phyloP scores from a whole-genome alignment of 352 stramenopile genomes.

The Globisporangium uncinulatum region DNA sequence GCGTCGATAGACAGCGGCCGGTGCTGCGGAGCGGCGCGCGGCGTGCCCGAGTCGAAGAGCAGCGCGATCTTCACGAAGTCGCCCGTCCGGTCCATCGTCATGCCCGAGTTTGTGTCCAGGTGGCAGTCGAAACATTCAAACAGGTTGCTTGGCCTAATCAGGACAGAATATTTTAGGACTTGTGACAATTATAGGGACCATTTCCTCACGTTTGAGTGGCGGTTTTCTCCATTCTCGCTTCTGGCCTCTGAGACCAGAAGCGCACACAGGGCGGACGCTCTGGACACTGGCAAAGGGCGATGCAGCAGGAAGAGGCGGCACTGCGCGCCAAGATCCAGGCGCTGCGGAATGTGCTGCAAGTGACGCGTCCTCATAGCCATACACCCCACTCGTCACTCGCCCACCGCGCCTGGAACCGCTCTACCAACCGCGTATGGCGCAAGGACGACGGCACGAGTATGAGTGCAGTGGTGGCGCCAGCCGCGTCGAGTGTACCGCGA shows the following conservation, averaged over 20 bases:
- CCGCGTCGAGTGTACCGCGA: neutral
- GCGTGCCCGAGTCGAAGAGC: constrained; percentile 68
- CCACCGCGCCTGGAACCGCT: constrained; percentile 45
- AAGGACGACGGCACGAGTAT: constrained; percentile 11
- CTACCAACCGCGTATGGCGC: constrained; percentile 56
- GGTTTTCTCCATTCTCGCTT: too few species aligned
- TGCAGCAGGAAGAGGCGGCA: constrained; percentile 42
- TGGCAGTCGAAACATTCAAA: too few species aligned
- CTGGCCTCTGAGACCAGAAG: neutral
- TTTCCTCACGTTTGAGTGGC: too few species aligned
- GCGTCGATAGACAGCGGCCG: constrained; percentile 67
- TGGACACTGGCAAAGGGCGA: too few species aligned
- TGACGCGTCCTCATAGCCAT: constrained; percentile 8
- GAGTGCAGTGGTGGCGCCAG: neutral
- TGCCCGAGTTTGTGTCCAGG: too few species aligned
- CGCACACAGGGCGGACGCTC: neutral
- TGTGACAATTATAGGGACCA: too few species aligned
- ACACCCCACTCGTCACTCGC: constrained; percentile 7
- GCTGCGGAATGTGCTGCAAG: constrained; percentile 72
- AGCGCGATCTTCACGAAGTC: constrained; percentile 83
- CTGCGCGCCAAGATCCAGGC: constrained; percentile 80
- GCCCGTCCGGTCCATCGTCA: constrained; percentile 61
- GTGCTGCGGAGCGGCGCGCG: constrained; percentile 37
- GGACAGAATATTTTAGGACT: too few species aligned
- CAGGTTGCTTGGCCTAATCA: too few species aligned